A percentile compares a stretch with the other conserved stretches of the same genome.
phyloP scores from a whole-genome alignment of 1,284 basidiomycete genomes.

The Ustilago xerochloae region DNA sequence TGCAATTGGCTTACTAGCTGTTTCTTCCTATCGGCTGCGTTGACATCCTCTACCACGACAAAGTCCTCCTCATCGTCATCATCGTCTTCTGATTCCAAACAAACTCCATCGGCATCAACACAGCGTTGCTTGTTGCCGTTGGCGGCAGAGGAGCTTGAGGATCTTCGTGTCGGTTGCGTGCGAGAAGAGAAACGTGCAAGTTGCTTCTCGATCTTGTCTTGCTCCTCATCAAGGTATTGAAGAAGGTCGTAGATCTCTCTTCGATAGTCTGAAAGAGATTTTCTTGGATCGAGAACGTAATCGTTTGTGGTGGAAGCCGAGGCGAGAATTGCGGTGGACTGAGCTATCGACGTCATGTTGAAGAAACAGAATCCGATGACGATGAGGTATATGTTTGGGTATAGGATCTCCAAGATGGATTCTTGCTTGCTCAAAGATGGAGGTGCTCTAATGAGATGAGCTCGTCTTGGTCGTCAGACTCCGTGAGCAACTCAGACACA shows the following conservation, averaged over 20 bases:
- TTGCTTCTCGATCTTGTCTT: slow-evolving; percentile 43
- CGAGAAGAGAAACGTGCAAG: slow-evolving; percentile 21
- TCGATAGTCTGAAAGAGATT: slow-evolving; percentile 43
- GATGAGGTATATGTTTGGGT: slow-evolving; percentile 5
- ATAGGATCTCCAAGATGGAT: neutral
- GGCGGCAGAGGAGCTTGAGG: slow-evolving; percentile 2
- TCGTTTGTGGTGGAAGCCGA: slow-evolving; percentile 12
- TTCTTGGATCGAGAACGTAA: slow-evolving; percentile 36
- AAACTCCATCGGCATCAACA: slow-evolving; percentile 9
- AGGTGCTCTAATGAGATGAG: neutral
- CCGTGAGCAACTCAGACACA: neutral
- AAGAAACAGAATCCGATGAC: neutral
- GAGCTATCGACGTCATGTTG: slow-evolving; percentile 17
- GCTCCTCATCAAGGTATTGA: slow-evolving; percentile 46
- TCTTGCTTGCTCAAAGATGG: neutral
- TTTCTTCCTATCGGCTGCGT: slow-evolving; percentile 26
- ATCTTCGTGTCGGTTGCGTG: slow-evolving; percentile 3
- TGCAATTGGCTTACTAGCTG: slow-evolving; percentile 40
- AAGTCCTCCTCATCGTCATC: slow-evolving; percentile 40
- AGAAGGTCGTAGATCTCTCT: slow-evolving; percentile 48
- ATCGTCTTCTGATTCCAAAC: slow-evolving; percentile 29
- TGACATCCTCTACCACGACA: slow-evolving; percentile 43
- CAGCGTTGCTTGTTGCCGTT: no score
- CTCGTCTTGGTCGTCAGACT: neutral
- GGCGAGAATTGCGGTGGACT: neutral